Base-by-base conservation (phyloP, 768 basidiomycete species). In the Mycena chlorophos region DNA sequence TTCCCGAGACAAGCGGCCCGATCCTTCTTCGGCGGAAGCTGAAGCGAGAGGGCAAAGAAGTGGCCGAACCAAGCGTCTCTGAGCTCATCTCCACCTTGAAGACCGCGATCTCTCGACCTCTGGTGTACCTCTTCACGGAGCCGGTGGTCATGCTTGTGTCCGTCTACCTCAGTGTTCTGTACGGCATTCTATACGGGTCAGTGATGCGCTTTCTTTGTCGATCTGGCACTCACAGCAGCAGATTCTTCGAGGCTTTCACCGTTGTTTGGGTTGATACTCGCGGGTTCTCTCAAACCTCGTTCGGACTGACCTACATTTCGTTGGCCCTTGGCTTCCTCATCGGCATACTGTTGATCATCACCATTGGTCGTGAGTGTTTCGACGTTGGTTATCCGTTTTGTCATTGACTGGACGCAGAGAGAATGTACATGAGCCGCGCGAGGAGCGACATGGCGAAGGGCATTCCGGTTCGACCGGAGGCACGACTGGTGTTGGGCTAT, bases 91-190 rank as follows among this genome's bases (percentile, higher is more conserved):
- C 20, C 8, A 25, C 31, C 6, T 14, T 46, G 12, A 46, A 46
- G 26, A 13, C 27, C 12, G 25, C 23, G 6, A 22, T 48, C 12
- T 46, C 25, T 10, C 12, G 45, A 25, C 45, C 45, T 6, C 5
- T 46, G 12, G 5, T 46, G 5, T 46, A 46, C 22, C 25, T 46
- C 6, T 46, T 46, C 45, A 46, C 45, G 52, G 60, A 62, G 48
- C 60, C 60, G 30, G 56, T 62, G n/a, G 60, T 62, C 19, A 58
- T 56, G 56, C 27, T 62, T 22, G 42, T 62, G 10, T 62, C 60
- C 1, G 12, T 62, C 13, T 62, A 62, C 26, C 48, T 62, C 13
- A 55, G 53, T 29, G n/a, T 55, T 5, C 45, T 62, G 3, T 62
- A 62, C 14, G 56, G 56, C 1, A 62, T 62, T 20, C 29, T 62